phyloP scores from a whole-genome alignment of 495 filamentous ascomycete genomes.

The Penicillium steckii region DNA sequence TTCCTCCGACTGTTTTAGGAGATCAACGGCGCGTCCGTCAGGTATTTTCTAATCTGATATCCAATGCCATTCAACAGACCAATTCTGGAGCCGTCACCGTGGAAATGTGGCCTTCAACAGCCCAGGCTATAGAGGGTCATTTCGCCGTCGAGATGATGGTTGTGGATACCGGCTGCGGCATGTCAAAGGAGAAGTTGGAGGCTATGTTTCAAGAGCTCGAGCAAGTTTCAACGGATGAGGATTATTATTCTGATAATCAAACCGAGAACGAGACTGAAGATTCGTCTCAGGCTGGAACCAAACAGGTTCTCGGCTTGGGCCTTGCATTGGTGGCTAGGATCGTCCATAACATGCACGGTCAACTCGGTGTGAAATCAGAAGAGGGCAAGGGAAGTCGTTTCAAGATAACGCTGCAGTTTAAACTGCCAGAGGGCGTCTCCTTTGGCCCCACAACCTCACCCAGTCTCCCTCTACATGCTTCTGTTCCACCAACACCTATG shows the following conservation, averaged over 20 bases:
- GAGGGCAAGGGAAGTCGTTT: constrained; percentile 84
- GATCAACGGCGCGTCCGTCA: constrained; percentile 79
- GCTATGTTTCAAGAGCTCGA: constrained; percentile 83
- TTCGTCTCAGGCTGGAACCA: constrained; percentile 5
- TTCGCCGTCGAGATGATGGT: constrained; percentile 70
- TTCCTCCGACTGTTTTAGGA: constrained; percentile 71
- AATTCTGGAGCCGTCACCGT: constrained; percentile 65
- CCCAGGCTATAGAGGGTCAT: constrained; percentile 34
- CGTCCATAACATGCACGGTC: constrained; percentile 87
- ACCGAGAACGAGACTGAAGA: not conserved
- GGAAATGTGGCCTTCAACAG: constrained; percentile 57
- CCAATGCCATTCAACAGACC: constrained; percentile 87
- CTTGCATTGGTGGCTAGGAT: constrained; percentile 84
- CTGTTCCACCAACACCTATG: constrained; percentile 15
- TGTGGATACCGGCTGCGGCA: constrained; percentile 79
- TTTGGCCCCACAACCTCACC: not conserved
- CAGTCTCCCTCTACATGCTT: not conserved
- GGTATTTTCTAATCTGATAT: constrained; percentile 75
- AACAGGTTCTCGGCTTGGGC: constrained; percentile 69
- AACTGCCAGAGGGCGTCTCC: constrained; percentile 24
- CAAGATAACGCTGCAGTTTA: constrained; percentile 44
- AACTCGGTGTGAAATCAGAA: constrained; percentile 83
- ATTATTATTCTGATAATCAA: constrained; percentile 15
- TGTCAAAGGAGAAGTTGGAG: constrained; percentile 70
- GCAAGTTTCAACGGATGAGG: constrained; percentile 65